Evolutionary conservation across 2,329 filamentous ascomycete species (phyloP).

Genomic region (Cladophialophora chaetospira): DNA sequence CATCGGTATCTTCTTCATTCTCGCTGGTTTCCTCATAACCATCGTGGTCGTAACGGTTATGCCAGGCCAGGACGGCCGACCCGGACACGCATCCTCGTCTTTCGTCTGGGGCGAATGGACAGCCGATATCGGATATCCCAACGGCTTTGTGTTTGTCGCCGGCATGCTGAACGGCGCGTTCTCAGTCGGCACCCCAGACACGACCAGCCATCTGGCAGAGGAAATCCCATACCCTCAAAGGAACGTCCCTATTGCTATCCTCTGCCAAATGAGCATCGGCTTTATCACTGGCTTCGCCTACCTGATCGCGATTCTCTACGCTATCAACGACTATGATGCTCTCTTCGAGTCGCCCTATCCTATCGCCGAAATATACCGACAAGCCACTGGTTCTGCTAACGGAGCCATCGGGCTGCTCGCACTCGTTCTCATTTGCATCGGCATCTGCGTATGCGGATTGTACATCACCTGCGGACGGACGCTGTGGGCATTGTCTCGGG

Average conservation of each 20-base stretch:
- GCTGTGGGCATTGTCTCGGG: constrained; percentile 63
- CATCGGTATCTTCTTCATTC: constrained; percentile 54
- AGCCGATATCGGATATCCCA: constrained; percentile 46
- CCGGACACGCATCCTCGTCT: constrained; percentile 48
- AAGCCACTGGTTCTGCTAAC: constrained; percentile 56
- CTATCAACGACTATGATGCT: constrained; percentile 49
- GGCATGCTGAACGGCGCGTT: constrained; percentile 72
- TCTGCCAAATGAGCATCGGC: constrained; percentile 53
- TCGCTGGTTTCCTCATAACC: constrained; percentile 50
- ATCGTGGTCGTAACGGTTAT: constrained; percentile 44
- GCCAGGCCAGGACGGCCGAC: constrained; percentile 23
- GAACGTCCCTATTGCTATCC: constrained; percentile 54
- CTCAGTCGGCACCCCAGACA: constrained; percentile 67
- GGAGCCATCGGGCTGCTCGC: constrained; percentile 57
- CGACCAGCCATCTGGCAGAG: constrained; percentile 63
- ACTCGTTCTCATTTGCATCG: constrained; percentile 57
- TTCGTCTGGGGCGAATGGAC: constrained; percentile 62
- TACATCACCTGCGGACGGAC: constrained; percentile 61
- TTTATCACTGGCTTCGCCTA: constrained; percentile 53
- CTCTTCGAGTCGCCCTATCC: constrained; percentile 56
- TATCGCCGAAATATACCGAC: constrained; percentile 66
- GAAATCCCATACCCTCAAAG: constrained; percentile 66
- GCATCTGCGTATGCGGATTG: constrained; percentile 52
- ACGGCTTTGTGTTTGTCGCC: constrained; percentile 61
- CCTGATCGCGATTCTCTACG: constrained; percentile 57